Conservation (phyloP, 2,329 filamentous ascomycete species). For the Penicillium crustosum region DNA sequence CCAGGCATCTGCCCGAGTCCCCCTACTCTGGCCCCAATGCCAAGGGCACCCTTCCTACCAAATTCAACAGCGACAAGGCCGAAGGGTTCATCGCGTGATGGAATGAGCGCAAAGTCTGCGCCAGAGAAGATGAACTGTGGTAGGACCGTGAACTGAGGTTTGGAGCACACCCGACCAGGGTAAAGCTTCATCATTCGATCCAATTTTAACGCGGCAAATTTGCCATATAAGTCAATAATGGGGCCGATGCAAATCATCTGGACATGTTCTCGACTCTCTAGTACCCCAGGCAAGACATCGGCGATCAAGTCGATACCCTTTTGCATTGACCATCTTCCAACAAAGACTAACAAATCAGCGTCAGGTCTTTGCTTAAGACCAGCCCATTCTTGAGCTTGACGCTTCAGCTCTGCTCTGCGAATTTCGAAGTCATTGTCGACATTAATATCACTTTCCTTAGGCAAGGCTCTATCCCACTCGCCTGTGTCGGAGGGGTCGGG, state of each 20-base stretch:
- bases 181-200: constrained; percentile 65
- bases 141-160: constrained; percentile 65
- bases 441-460: constrained; percentile 49
- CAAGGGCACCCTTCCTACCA: constrained; percentile 65
- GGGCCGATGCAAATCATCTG: constrained; percentile 65
- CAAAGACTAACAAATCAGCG: constrained; percentile 67
- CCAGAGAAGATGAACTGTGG: constrained; percentile 68
- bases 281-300: constrained; percentile 63
- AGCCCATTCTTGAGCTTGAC: constrained; percentile 67
- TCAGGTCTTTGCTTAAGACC: constrained; percentile 61
- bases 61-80: constrained; percentile 69
- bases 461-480: constrained; percentile 58
- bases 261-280: constrained; percentile 59
- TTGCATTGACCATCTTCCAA: constrained; percentile 68
- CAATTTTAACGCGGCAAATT: constrained; percentile 66
- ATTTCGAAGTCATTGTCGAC: constrained; percentile 59
- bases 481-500: constrained; percentile 65
- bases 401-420: constrained; percentile 53
- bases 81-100: constrained; percentile 68
- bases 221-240: constrained; percentile 67
- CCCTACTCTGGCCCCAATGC: constrained; percentile 65
- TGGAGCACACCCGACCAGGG: constrained; percentile 65
- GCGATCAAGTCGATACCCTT: constrained; percentile 69
- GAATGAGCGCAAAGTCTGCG: constrained; percentile 67
- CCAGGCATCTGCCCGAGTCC: constrained; percentile 70